These are phyloP conservation scores for Jaapia argillacea DNA, from an alignment of 768 basidiomycete genomes.

Conservation along the genomic window DNA sequence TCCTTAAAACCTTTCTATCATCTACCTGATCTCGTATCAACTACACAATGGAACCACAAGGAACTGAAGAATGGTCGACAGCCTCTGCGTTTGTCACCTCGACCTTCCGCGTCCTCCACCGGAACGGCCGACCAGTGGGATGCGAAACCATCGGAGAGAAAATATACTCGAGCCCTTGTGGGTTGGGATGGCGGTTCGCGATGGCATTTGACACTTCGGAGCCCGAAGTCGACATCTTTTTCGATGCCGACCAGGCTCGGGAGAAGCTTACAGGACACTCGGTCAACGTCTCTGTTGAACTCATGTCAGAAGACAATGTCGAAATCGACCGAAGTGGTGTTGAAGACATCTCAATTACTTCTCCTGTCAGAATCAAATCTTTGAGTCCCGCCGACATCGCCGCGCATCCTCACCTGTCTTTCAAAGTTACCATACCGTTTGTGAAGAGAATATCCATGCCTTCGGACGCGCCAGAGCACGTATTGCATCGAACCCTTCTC, in stretches of 20 bases:
- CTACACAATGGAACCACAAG: too few species aligned
- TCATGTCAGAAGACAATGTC: neutral
- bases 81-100: too few species aligned
- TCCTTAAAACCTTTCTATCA: too few species aligned
- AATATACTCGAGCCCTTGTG: neutral
- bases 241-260: neutral
- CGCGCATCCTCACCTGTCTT: neutral
- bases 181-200: neutral
- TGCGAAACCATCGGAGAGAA: too few species aligned
- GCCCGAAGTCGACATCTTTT: too few species aligned
- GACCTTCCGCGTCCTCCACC: too few species aligned
- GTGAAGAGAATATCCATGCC: neutral
- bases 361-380: neutral
- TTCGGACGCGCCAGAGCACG: too few species aligned
- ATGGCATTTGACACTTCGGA: neutral
- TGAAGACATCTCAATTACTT: neutral
- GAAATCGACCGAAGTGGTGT: neutral
- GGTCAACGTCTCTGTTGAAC: neutral
- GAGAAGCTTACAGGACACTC: neutral
- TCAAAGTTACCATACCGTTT: neutral
- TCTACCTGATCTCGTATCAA: too few species aligned
- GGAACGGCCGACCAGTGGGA: too few species aligned
- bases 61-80: too few species aligned
- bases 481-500: neutral
- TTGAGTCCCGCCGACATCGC: neutral